A percentile compares a stretch with the other conserved stretches of the same genome.
Evolutionary conservation across 2,329 filamentous ascomycete species (phyloP).

Genomic region (Tolypocladium pustulatum): DNA sequence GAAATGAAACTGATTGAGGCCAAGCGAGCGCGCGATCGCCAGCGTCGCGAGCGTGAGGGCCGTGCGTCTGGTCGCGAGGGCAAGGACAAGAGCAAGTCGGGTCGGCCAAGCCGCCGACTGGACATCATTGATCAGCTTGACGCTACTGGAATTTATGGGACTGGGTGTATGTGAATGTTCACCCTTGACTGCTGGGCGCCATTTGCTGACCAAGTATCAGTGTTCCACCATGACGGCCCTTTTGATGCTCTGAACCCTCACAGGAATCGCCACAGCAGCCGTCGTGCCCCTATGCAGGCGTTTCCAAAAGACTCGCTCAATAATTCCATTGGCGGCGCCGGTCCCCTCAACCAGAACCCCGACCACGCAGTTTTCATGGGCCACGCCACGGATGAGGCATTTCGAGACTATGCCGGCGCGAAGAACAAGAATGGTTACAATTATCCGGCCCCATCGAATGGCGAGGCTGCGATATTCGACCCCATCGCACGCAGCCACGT

Average conservation of each 20-base stretch:
- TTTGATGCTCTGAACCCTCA: constrained; percentile 95
- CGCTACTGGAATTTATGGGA: constrained; percentile 90
- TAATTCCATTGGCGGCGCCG: constrained; percentile 80
- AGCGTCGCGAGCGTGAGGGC: constrained; percentile 13
- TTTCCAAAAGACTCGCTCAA: constrained; percentile 90
- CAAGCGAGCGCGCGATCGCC: constrained; percentile 14
- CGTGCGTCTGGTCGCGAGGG: constrained; percentile 7
- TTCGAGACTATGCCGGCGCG: constrained; percentile 58
- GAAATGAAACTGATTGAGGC: constrained; percentile 27
- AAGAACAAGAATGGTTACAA: constrained; percentile 18
- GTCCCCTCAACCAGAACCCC: constrained; percentile 69
- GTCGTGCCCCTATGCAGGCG: constrained; percentile 86
- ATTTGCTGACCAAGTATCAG: constrained; percentile 33
- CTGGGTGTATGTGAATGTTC: constrained; percentile 56
- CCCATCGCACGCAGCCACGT: constrained; percentile 56
- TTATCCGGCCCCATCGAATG: constrained; percentile 13
- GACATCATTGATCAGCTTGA: constrained; percentile 96
- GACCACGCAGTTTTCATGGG: constrained; percentile 88
- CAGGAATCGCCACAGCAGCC: constrained; percentile 75
- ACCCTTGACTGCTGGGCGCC: too few species aligned
- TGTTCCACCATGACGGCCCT: constrained; percentile 95
- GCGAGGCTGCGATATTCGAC: constrained; percentile 51
- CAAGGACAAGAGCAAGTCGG: constrained; percentile 37
- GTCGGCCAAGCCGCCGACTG: constrained; percentile 42
- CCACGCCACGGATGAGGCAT: constrained; percentile 67